These are phyloP conservation scores for Ensete glaucum DNA, from an alignment of 176 grass and related monocot genomes.

Conservation along the genomic window DNA sequence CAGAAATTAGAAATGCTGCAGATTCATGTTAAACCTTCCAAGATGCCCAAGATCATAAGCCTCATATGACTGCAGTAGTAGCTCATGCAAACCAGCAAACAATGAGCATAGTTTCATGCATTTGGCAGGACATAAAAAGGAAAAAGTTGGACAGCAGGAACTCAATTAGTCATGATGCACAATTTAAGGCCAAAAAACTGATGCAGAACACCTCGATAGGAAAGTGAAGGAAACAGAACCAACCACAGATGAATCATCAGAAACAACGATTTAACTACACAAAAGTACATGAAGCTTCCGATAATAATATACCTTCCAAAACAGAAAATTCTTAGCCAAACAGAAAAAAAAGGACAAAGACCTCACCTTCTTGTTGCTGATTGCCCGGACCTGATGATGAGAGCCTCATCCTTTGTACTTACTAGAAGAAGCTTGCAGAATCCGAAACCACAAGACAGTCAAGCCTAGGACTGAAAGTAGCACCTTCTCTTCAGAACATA, in stretches of 20 bases:
- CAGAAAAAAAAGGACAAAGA: not conserved
- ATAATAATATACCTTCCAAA: not conserved
- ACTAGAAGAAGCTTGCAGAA: not conserved
- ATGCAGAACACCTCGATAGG: not conserved
- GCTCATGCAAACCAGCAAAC: not conserved
- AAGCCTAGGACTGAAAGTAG: not conserved
- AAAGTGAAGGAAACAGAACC: not conserved
- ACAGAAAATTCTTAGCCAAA: not conserved
- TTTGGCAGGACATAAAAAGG: not conserved
- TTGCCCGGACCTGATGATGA: slow-evolving; percentile 2
- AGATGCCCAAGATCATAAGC: not conserved
- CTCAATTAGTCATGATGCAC: not conserved
- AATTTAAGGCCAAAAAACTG: not conserved
- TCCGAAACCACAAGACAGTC: not conserved
- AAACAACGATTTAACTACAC: not conserved
- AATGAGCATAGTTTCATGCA: not conserved
- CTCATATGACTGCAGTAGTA: not conserved
- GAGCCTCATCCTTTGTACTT: slow-evolving; percentile 6
- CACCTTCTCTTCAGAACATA: not conserved
- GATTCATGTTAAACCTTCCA: not conserved
- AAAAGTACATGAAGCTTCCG: not conserved
- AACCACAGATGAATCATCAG: not conserved
- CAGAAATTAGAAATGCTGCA: not conserved
- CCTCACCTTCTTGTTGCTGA: slow-evolving; percentile 12
- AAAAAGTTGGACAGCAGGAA: not conserved